Base-by-base conservation (phyloP, 106 monocot genomes). In the Platanthera guangdongensis region DNA sequence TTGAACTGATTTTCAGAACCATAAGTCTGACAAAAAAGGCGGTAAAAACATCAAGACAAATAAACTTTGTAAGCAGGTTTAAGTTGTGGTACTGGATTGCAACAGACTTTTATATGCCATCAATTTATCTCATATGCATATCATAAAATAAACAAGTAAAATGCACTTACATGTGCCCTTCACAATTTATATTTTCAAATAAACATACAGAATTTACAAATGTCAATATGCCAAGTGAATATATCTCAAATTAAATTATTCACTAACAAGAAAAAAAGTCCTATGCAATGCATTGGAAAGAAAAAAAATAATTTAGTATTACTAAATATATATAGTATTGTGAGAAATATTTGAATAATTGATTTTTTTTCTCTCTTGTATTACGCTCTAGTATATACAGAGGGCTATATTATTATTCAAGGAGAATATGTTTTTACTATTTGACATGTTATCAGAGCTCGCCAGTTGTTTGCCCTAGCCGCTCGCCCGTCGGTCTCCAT, bases 1-100 rank as follows among this genome's bases (percentile, higher is more conserved):
- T 94, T 54, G 94, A 99, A 75, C 92, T 94, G 15, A 99, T 94
- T 81, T 94, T 99, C 68, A 99, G 74, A 69, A 99, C 89, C 97
- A 99, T 94, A 39, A 99, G 87, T 78, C 97, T 99, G 88, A 45
- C 76, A 69, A 75, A 39, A 25, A 81, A 21, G 50, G 14, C 32
- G 5, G 5, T 10, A 72, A 81, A 75, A 52, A 54, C 52, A 46
- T 22, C 39, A 57, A 77, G 15, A 46, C 16, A 54, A 50, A 72
- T 14, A 63, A 6, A 70, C 47, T 47, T 70, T 7, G 70, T n/a
- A 70, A 16, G 4, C 47, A 47, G 46, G 16, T 46, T 47, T 16
- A 47, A 48, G 8, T 48, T 70, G 47, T 53, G 53, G 8, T 16
- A 45, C 16, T 14, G 5, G 16, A 46, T 70, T 46, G 47, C 3